Evolutionary conservation across 1,284 basidiomycete genomes (phyloP).

Genomic region (Heliocybe sulcata): DNA sequence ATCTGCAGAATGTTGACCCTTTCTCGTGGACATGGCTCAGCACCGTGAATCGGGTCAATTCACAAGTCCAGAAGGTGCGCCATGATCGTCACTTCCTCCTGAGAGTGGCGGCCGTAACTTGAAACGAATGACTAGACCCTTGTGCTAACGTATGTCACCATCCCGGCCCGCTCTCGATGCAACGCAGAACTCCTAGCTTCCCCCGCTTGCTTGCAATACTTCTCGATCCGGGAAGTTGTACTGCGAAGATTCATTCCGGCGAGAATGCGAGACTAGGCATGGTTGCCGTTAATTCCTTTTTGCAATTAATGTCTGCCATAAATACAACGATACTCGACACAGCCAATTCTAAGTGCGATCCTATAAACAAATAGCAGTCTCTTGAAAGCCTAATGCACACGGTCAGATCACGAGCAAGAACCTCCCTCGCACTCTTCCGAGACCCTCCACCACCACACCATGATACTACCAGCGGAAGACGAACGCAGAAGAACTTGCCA

Average conservation of each 20-base stretch:
- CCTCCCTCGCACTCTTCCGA: background rate
- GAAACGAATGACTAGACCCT: conserved; percentile 56
- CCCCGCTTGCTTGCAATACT: conserved; percentile 66
- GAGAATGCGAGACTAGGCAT: conserved; percentile 78
- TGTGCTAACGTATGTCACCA: conserved; percentile 85
- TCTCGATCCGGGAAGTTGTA: conserved; percentile 80
- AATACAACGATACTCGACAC: conserved; percentile 1
- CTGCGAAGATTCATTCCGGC: conserved; percentile 87
- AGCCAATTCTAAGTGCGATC: background rate
- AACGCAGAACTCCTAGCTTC: conserved; percentile 46
- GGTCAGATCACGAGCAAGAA: background rate
- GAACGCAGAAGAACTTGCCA: background rate
- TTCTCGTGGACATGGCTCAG: conserved; percentile 95
- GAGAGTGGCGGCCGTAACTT: background rate
- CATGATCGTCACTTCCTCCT: background rate
- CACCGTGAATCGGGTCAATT: conserved; percentile 95
- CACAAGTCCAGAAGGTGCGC: conserved; percentile 90
- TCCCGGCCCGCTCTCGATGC: conserved; percentile 63
- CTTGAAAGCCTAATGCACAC: background rate
- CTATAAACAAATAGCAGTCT: background rate
- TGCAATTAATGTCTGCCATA: background rate
- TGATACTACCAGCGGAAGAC: background rate
- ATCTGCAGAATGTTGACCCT: conserved; percentile 58
- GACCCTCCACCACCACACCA: background rate
- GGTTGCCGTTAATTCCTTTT: background rate